Base-by-base conservation (phyloP, 441 rosid species). In the Croton laevigatus region DNA sequence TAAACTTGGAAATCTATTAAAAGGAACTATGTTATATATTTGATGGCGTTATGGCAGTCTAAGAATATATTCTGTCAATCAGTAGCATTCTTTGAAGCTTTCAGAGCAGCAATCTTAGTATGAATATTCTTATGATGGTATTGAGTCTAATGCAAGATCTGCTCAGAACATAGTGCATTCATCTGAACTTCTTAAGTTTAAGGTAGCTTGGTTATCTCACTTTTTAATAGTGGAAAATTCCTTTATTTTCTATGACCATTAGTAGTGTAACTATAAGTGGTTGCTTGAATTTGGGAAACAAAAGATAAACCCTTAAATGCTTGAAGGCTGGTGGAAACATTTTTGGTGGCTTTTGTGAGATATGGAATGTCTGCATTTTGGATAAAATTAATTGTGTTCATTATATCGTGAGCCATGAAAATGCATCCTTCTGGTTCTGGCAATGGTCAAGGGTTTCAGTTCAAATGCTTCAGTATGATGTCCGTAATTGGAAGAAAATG, bases 51-150 rank as follows among this genome's bases (percentile, higher is more conserved):
- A 19, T 51, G 7, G 8, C n/a, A 5, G 23, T 45, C 11, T 62
- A 20, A 2, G 44, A 45, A 66, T 66, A 14, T 67, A 6, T 23
- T 68, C 20, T 27, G 37, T 19, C 40, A 22, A 42, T 54, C 8
- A 42, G 20, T 42, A 8, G 38, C 53, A 53, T 36, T 66, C 10
- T 32, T 48, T 64, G 46, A 66, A 66, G 32, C 69, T 16, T 16
- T 52, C n/a, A 12, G 12, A 52, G 16, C 5, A 20, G 36, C 5
- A 53, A 51, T 48, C 14, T 44, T 51, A 52, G 34, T 51, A 37
- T 1, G 42, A 13, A n/a, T 40, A 17, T 48, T 34, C 44, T 14
- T 65, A 51, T 14, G 68, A 46, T 64, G 62, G 62, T 34, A 60
- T 0, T 14, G 51, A 46, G 5, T 46, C 51, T 46, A 46, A 14